phyloP scores from a whole-genome alignment of 176 grass and related monocot genomes.

The Eleusine indica region DNA sequence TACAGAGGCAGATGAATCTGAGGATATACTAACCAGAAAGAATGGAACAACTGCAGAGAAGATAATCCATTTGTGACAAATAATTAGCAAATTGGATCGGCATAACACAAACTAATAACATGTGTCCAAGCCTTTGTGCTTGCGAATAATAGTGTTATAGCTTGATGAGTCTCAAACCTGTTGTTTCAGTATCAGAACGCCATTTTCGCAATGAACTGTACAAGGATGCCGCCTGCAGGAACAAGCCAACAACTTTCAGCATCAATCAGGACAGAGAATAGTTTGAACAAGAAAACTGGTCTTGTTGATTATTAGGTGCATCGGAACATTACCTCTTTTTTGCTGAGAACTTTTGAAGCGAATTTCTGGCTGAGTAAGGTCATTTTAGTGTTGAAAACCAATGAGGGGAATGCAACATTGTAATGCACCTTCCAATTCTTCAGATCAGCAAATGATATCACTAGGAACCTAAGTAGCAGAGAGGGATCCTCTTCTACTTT shows the following conservation, averaged over 20 bases:
- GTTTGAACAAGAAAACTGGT: slow-evolving; percentile 15
- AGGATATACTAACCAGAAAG: slow-evolving; percentile 69
- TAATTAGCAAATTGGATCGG: slow-evolving; percentile 4
- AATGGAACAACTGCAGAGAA: slow-evolving; percentile 62
- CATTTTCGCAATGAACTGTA: slow-evolving; percentile 56
- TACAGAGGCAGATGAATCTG: slow-evolving; percentile 53
- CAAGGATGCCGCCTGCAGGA: slow-evolving; percentile 62
- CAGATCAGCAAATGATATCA: slow-evolving; percentile 93
- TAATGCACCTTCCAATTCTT: slow-evolving; percentile 91
- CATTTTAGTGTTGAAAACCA: slow-evolving; percentile 72
- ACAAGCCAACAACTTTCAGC: slow-evolving; percentile 33
- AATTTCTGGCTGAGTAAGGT: slow-evolving; percentile 54
- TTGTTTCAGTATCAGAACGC: slow-evolving; percentile 71
- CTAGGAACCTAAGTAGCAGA: slow-evolving; percentile 72
- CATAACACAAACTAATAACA: slow-evolving; percentile 4
- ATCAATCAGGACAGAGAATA: not conserved
- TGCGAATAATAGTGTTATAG: not conserved
- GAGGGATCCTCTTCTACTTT: slow-evolving; percentile 73
- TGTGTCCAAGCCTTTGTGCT: not conserved
- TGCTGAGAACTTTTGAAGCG: slow-evolving; percentile 52
- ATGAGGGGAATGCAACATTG: slow-evolving; percentile 76
- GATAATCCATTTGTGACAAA: not conserved
- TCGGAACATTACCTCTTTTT: slow-evolving; percentile 58
- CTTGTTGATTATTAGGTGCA: slow-evolving; percentile 28
- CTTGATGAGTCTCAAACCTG: slow-evolving; percentile 53